phyloP scores from a whole-genome alignment of 352 stramenopile species.

The Elongisporangium senticosum region DNA sequence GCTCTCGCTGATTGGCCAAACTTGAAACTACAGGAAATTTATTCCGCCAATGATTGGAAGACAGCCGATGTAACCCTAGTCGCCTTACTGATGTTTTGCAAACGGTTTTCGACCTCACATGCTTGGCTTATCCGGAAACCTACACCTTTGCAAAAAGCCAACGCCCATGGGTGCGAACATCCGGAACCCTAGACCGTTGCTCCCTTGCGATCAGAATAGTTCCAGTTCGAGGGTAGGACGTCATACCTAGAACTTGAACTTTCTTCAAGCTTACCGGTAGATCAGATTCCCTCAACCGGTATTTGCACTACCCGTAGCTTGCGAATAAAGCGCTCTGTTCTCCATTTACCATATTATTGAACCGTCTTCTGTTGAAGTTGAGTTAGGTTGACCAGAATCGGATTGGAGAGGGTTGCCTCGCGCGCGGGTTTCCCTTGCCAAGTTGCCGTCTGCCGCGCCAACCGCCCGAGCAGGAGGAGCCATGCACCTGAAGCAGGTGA shows the following conservation, averaged over 20 bases:
- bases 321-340: not conserved
- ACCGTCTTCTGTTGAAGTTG: not conserved
- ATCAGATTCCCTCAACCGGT: not conserved
- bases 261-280: not conserved
- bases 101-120: not conserved
- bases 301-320: not conserved
- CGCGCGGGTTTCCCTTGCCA: not conserved
- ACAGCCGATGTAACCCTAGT: not conserved
- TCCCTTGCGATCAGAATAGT: not conserved
- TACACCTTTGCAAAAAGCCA: not conserved
- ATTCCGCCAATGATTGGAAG: not conserved
- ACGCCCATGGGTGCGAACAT: not conserved
- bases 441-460: not conserved
- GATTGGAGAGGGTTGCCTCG: not conserved
- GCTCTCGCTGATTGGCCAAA: not conserved
- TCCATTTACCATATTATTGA: not conserved
- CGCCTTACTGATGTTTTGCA: not conserved
- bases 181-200: not conserved
- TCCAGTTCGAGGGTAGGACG: not conserved
- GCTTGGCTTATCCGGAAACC: not conserved
- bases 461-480: not conserved
- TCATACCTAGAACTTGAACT: not conserved
- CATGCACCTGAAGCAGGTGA: slow-evolving; percentile 97
- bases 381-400: not conserved
- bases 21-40: not conserved